Percentiles rank a stretch among this genome's conserved stretches.
Evolutionary conservation across 192 early-diverging fungal species (phyloP).

Genomic region (Podila epigama): DNA sequence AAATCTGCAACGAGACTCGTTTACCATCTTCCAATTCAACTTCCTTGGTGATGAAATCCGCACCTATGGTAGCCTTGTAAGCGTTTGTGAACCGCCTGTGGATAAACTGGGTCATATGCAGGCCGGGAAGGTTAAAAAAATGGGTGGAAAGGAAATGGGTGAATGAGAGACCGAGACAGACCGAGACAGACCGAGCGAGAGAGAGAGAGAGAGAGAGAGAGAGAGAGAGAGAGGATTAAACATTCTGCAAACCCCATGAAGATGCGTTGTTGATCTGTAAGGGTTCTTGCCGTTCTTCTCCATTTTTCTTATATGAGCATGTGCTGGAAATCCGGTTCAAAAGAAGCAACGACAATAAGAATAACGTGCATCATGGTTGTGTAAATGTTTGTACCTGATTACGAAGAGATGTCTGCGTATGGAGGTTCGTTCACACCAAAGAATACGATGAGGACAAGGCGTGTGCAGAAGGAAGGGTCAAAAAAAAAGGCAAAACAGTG

Average conservation of each 20-base stretch:
- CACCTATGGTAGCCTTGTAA: constrained; percentile 99
- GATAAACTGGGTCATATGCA: constrained; percentile 74
- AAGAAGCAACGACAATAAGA: too few species aligned
- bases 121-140: not conserved
- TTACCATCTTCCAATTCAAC: constrained; percentile 83
- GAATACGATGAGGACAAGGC: not conserved
- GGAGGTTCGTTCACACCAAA: not conserved
- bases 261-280: not conserved
- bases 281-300: not conserved
- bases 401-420: constrained; percentile 38
- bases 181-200: not conserved
- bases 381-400: constrained; percentile 43
- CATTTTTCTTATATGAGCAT: not conserved
- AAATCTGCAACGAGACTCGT: constrained; percentile 78
- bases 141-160: not conserved
- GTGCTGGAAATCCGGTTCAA: too few species aligned
- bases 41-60: constrained; percentile 98
- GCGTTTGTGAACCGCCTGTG: constrained; percentile 91
- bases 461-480: not conserved
- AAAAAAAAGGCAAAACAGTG: not conserved
- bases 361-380: too few species aligned
- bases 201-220: not conserved
- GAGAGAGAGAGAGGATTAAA: not conserved
- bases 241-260: too few species aligned
- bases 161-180: not conserved